Evolutionary conservation across 1,284 basidiomycete species (phyloP), one percentile per base, ranked within the genome.

Genomic region (Ganoderma sinense): DNA sequence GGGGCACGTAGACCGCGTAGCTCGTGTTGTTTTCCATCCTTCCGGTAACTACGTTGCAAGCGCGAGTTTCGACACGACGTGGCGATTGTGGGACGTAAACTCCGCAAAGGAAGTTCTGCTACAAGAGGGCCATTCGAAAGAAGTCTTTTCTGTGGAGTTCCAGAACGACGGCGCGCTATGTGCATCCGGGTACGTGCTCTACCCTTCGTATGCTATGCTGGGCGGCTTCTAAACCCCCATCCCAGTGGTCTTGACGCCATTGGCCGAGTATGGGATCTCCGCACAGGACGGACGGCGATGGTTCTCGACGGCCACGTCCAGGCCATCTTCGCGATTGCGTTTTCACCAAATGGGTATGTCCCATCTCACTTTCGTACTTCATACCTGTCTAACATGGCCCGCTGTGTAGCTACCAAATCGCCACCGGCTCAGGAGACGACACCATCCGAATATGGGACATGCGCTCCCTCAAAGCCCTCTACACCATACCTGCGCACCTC

Each of bases 371-470:
- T 20, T 4, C 23, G 39, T 20, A 23, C n/a, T 0, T 14, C n/a
- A 11, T 13, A 5, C 18, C 4, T 31, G 11, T 36, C 41, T 26
- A 20, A 26, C 33, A 6, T 64, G 4, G 10, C 65, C 64, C 8
- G 23, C 23, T 23, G 7, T 20, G 7, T 77, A 97, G 97, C 62
- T 97, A 97, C 79, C 97, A 99, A 86, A 91, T 99, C 61, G 97
- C 97, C 8, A 98, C 97, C 0, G 97, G 97, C 29, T 94, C 96
- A 1, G 97, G 96, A 60, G 98, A 99, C 81, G 97, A 99, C 79
- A 98, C 97, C 0, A 94, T 99, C 74, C 92, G 97, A 56, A 96
- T 99, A 84, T 99, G 98, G 98, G 98, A 99, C 82, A 91, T 99
- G 84, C 92, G 98, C 33, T 93, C 94, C 2, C 87, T 98, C 36